Conservation (phyloP, 164 flowering plant species). For the Euptelea pleiosperma region DNA sequence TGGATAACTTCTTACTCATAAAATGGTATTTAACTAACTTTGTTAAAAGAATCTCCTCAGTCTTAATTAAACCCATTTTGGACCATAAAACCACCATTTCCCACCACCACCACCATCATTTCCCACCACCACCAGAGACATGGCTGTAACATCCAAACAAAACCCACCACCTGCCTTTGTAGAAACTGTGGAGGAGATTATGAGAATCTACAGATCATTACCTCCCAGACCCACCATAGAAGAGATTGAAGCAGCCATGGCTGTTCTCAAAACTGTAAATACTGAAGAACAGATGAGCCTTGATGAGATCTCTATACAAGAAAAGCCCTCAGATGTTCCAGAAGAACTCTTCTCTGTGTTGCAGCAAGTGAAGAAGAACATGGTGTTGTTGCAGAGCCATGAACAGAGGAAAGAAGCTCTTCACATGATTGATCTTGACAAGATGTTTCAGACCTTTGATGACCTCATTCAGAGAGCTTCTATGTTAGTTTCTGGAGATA, state of each 20-base stretch:
- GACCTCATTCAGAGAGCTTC: slow-evolving; percentile 60
- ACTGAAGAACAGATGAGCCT: slow-evolving; percentile 43
- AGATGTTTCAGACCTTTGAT: slow-evolving; percentile 40
- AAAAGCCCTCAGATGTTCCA: slow-evolving; percentile 40
- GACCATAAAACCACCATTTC: no score
- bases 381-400: slow-evolving; percentile 41
- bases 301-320: slow-evolving; percentile 39
- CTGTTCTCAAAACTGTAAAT: slow-evolving; percentile 37
- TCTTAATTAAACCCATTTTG: no score
- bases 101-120: neutral
- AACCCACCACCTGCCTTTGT: slow-evolving; percentile 28
- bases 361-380: slow-evolving; percentile 34
- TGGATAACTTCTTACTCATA: no score
- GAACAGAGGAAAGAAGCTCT: slow-evolving; percentile 60
- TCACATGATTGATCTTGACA: slow-evolving; percentile 37
- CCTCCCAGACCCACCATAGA: slow-evolving; percentile 66
- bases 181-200: slow-evolving; percentile 50
- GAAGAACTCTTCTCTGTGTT: slow-evolving; percentile 49
- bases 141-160: slow-evolving; percentile 20
- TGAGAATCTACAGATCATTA: slow-evolving; percentile 47
- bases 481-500: slow-evolving; percentile 37
- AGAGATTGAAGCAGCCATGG: slow-evolving; percentile 58
- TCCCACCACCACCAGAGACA: slow-evolving; percentile 2
- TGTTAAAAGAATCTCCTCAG: no score
- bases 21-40: no score